phyloP scores from a whole-genome alignment of 73 alveolate species.

The Paramecium biaurelia region DNA sequence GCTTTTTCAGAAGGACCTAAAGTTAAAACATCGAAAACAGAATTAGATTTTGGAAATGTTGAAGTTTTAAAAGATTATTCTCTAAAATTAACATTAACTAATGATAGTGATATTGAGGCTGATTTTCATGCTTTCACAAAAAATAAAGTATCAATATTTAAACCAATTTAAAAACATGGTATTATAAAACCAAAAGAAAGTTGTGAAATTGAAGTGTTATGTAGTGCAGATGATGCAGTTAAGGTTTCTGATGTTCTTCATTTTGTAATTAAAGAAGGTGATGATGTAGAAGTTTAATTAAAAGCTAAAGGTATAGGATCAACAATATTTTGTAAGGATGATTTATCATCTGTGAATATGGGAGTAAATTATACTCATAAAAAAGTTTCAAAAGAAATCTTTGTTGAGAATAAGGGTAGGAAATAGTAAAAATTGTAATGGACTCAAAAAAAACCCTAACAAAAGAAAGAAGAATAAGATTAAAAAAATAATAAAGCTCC shows the following conservation, averaged over 20 bases:
- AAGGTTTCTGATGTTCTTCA: conserved; percentile 91
- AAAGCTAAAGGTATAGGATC: conserved; percentile 99
- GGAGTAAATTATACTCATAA: conserved; percentile 98
- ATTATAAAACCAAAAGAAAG: conserved; percentile 93
- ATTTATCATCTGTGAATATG: conserved; percentile 93
- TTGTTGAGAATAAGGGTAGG: conserved; percentile 99
- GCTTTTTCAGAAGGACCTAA: conserved; percentile 98
- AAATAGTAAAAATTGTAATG: conserved; percentile 94
- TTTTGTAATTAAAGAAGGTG: conserved; percentile 97
- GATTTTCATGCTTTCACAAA: conserved; percentile 98
- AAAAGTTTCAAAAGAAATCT: conserved; percentile 90
- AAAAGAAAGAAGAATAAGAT: conserved; percentile 63
- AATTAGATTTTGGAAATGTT: conserved; percentile 93
- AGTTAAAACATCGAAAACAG: conserved; percentile 86
- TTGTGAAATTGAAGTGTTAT: conserved; percentile 91
- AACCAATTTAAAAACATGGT: conserved; percentile 87
- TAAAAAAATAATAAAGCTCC: conserved; percentile 47
- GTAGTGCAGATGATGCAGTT: conserved; percentile 98
- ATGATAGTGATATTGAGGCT: conserved; percentile 96
- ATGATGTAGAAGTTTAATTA: conserved; percentile 96
- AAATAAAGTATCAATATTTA: conserved; percentile 85
- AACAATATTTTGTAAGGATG: conserved; percentile 93
- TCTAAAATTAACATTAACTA: conserved; percentile 81
- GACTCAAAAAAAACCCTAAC: conserved; percentile 74
- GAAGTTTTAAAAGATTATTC: conserved; percentile 91